Evolutionary conservation across 768 basidiomycete genomes (phyloP), one percentile per base, ranked within the genome.

Genomic region (Mycena epipterygia): DNA sequence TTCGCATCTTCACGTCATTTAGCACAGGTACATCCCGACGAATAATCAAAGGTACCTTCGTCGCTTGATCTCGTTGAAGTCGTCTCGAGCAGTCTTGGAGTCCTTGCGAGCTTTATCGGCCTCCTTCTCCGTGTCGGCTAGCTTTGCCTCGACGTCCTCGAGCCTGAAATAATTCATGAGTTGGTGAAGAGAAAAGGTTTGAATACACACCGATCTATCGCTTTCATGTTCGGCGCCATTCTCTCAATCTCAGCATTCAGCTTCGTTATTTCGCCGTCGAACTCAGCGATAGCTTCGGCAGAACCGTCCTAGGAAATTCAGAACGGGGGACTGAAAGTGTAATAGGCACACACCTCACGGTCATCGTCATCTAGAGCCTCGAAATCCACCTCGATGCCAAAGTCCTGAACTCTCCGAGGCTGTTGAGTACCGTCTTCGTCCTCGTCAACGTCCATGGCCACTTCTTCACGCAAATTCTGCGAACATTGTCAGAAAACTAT

Each of bases 211-310:
- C 92, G 85, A 72, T 98, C 96, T 73, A 97, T 93, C 0, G 97
- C 97, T 79, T 99, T 99, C 89, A 98, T 86, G 78, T 99, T 99
- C 14, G 97, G 97, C 1, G 95, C 94, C 92, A 99, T 95, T 58
- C 90, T 88, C 75, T 97, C 95, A 59, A 98, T 96, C 73, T 98
- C 97, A 14, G 85, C 81, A 60, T 84, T 89, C 30, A 96, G 81
- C 75, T 91, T 93, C 11, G 86, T 75, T 44, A 98, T 90, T 35
- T 88, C 85, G 33, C 90, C 86, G 67, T 97, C 95, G 32, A 96
- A 86, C 70, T 93, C 89, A 21, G 90, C 87, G n/a, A 91, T 84
- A 11, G 86, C 85, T 35, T 92, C 92, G 1, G 87, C 82, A 11
- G 90, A 85, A 30, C 90, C 90, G 74, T 89, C 89, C 87, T 93